Base-by-base conservation (phyloP, 345 rosid genomes). In the Eucalyptus tenuipes region DNA sequence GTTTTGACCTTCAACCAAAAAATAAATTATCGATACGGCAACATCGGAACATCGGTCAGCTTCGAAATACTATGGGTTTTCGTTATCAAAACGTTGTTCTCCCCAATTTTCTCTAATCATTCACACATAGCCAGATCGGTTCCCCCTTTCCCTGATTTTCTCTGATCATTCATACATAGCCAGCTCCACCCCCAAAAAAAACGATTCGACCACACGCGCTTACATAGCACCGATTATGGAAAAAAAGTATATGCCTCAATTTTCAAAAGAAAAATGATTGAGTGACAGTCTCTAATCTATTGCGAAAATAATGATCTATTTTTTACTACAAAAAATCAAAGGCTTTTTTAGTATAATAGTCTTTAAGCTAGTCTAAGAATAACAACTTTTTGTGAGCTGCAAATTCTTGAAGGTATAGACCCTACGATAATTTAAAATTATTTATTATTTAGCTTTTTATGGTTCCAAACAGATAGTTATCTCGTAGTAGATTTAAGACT, bases 201-300 rank as follows among this genome's bases (percentile, higher is more conserved):
- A 25, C 5, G 14, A 59, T 27, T 59, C 16, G 4, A 12, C 31
- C 31, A 12, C 33, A 13, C 68, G 29, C n/a, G 7, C 31, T 13
- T 61, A 6, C 16, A 59, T 27, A 13, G 68, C 17, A 29, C 4
- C 17, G 13, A 7, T 27, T 13, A 29, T 61, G 71, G 71, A 57
- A 61, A 61, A 6, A 61, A 6, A 2, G 33, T 13, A 29, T 15
- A 61, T 64, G 40, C 75, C 40, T 33, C 40, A 4, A 14, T 14
- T 64, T 64, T 8, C 20, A 24, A 64, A 64, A 64, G 75, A 52
- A 4, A 7, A 52, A 52, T 52, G 2, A 1, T 18, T 52, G 0
- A 10, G 0, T 18, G 0, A 1, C 2, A 1, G 0, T 18, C 0
- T 52, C 24, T 7, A 52, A 52, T 7, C 2, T 52, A 52, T 4